Conservation (phyloP, 2,329 filamentous ascomycete species). For the Aspergillus vadensis region DNA sequence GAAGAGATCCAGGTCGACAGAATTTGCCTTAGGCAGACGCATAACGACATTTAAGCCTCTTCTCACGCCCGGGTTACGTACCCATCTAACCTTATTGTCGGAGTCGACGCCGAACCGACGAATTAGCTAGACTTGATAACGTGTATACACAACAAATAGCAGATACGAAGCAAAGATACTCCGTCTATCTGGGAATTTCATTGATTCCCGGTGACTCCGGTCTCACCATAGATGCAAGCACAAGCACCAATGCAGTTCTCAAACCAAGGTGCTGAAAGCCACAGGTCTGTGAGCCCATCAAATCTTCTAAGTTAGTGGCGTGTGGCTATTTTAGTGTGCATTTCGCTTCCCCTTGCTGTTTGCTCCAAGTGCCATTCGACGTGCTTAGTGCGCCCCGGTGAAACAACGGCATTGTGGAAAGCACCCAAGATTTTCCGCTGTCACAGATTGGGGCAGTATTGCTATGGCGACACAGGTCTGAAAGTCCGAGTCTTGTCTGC, state of each 20-base stretch:
- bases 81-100: not conserved
- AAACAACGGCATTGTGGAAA: not conserved
- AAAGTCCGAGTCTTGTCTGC: not conserved
- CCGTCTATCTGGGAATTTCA: too few relatives aligned
- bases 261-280: not conserved
- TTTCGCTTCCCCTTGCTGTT: not conserved
- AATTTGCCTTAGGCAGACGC: not conserved
- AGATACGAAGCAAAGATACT: not conserved
- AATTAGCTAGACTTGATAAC: not conserved
- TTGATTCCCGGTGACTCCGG: not conserved
- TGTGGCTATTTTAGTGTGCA: slow-evolving; percentile 8
- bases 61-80: not conserved
- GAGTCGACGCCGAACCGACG: not conserved
- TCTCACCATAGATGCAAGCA: not conserved
- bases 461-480: not conserved
- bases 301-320: not conserved
- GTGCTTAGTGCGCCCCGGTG: not conserved
- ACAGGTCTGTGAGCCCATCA: not conserved
- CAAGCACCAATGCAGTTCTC: not conserved
- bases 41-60: too few relatives aligned
- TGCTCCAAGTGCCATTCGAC: slow-evolving; percentile 1
- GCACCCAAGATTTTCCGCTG: not conserved
- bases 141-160: not conserved
- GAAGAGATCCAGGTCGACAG: not conserved
- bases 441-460: not conserved